Base-by-base conservation (phyloP, 2,329 filamentous ascomycete species). In the Teratosphaeria nubilosa region DNA sequence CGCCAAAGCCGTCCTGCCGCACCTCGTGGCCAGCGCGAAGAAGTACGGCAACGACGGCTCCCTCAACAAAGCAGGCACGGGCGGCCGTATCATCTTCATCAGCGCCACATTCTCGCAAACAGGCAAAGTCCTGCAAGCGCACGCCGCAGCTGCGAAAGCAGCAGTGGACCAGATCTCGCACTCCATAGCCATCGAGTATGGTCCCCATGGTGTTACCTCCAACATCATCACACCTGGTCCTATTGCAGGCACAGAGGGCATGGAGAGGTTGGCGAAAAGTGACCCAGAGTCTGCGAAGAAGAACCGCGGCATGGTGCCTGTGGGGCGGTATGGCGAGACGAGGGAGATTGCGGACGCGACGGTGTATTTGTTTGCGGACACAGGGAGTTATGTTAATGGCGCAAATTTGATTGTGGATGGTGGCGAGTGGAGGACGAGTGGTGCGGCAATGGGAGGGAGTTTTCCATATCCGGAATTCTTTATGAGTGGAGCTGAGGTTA, bases 331-430 rank as follows among this genome's bases (percentile, higher is more conserved):
- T 73, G 94, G 92, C 6, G 82, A 82, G 0, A 84, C 95, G 27
- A 87, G 87, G 63, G 92, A 99, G 69, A 91, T 99, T 67, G 88
- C 91, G 0, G 92, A 99, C 73, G 89, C 92, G 1, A 96, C 92
- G 0, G 83, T 97, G 0, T 99, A 86, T 67, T 73, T 97, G 57
- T 94, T 96, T 70, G 88, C 87, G 52, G 88, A 95, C 52, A 85
- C 90, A 0, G 92, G 86, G 0, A 90, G 86, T 70, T 96, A 88
- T 72, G 84, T 97, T 53, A 96, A 88, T 64, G 94, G 91, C 0
- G 86, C 90, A 64, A 82, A 84, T 2, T 75, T 96, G 37, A 88
- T 95, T 32, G 88, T 82, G 5, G 80, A 82, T 64, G 80, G 80
- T 27, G 80, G 77, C 1, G 72, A 75, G 27, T 82, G 80, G 80